Base-by-base conservation (phyloP, 73 alveolate species). In the Paramecium caudatum region DNA sequence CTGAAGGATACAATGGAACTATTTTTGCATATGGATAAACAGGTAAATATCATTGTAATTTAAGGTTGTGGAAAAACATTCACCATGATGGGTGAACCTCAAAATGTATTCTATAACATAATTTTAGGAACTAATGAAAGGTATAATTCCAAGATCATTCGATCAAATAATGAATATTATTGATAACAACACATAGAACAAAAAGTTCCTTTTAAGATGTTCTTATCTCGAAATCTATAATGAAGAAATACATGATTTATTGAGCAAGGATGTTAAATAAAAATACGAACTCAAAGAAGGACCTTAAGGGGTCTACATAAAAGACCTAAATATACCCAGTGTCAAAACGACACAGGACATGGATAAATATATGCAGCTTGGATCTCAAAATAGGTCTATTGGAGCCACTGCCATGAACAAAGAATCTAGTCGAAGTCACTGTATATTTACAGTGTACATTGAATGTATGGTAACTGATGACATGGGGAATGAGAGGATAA, bases 401-500 rank as follows among this genome's bases (percentile, higher is more conserved):
- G 99, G 98, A n/a, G 98, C 95, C 19, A 97, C 99, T 21, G 95
- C 94, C 13, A 97, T 97, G 99, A 97, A 97, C 91, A 96, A 94
- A 69, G 96, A 92, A 82, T 94, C 98, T 37, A 95, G 99, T 32
- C 86, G 99, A 65, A 94, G 98, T 61, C 99, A 97, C 90, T 96
- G 98, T 45, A 93, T 97, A 63, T 97, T 97, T 85, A 96, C 99
- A 9, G 96, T 97, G 0, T 95, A 95, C 81, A 93, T 97, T 82
- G 99, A 97, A 91, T 95, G 96, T 27, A 92, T 96, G 39, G 91
- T 82, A 46, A 85, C 41, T 19, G 99, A 96, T 91, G 98, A 95
- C 32, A 90, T 50, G 10, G 94, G 94, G 43, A 97, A 95, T 9
- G 98, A 96, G 90, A 37, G 82, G 4, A 95, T 97, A 3, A 92